Base-by-base conservation (phyloP, 2,329 filamentous ascomycete species). In the Alternaria brassicae region DNA sequence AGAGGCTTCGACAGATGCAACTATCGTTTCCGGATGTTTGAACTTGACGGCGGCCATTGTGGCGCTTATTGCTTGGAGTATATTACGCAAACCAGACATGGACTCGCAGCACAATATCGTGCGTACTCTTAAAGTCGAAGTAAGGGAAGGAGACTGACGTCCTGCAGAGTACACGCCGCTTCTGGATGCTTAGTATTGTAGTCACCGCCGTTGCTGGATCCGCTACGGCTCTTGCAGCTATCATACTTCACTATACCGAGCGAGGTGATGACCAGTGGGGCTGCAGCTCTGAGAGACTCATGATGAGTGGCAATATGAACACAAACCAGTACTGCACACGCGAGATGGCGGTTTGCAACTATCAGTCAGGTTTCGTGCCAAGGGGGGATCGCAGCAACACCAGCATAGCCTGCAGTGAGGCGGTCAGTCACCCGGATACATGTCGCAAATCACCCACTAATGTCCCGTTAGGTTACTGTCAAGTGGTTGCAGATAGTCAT, bases 401-500 rank as follows among this genome's bases (percentile, higher is more conserved):
- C 21, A 45, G 49, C 3, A 21, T 70, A 15, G 69, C 69, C n/a
- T 75, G 72, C 57, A 66, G 64, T 27, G 68, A 70, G 48, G 62
- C 67, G 30, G 72, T 75, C 34, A 68, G 72, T 70, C 5, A 9
- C 34, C 21, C 7, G 8, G 3, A 3, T 19, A 10, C 8, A 41
- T 54, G 21, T 39, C 17, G 10, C 9, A 3, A 25, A 34, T 21
- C n/a, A 34, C 52, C 10, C 34, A 30, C 58, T 65, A n/a, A 60
- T 30, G 60, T 25, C 1, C 3, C 1, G 15, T 9, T 40, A 74
- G 72, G 53, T 65, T 7, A 59, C 65, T 15, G 68, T 71, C 6
- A 74, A 74, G 44, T 75, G 72, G 72, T 25, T 74, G 17, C 72
- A 73, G 34, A 60, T 75, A 28, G 52, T 69, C 17, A 44, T 75